A percentile compares a stretch with the other conserved stretches of the same genome.
phyloP scores from a whole-genome alignment of 164 flowering plant genomes.

The Brasenia schreberi region DNA sequence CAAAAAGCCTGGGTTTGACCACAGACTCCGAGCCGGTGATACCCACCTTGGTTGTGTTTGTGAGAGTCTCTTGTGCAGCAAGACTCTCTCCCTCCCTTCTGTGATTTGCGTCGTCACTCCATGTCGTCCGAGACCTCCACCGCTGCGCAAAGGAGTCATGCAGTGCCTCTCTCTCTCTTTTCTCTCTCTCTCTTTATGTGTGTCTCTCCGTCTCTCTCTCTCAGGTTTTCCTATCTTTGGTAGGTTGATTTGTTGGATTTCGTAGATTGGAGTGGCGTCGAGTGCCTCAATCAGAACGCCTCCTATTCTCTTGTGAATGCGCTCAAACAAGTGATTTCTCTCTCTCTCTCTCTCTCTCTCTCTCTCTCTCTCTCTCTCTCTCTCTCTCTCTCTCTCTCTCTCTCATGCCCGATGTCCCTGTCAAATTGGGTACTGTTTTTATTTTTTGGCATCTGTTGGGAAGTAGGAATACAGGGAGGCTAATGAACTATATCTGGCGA shows the following conservation, averaged over 20 bases:
- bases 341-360: neutral
- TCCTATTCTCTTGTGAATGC: slow-evolving; percentile 54
- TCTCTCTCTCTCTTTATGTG: neutral
- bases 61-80: no score
- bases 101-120: neutral
- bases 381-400: neutral
- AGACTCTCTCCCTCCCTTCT: neutral
- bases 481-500: slow-evolving; percentile 71
- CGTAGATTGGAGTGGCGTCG: slow-evolving; percentile 80
- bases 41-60: no score
- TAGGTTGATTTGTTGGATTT: slow-evolving; percentile 85
- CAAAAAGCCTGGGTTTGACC: no score
- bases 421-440: neutral
- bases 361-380: neutral
- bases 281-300: slow-evolving; percentile 78
- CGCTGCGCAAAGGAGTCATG: neutral
- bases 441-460: slow-evolving; percentile 1
- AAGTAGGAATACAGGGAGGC: slow-evolving; percentile 79
- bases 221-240: slow-evolving; percentile 2
- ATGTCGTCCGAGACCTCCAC: neutral
- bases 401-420: neutral
- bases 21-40: no score
- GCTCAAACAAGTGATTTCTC: slow-evolving; percentile 58
- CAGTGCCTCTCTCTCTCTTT: neutral
- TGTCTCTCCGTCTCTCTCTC: neutral